Percentiles rank a stretch among this genome's conserved stretches.
Conservation (phyloP, 345 rosid species). For the Lepidium sativum region DNA sequence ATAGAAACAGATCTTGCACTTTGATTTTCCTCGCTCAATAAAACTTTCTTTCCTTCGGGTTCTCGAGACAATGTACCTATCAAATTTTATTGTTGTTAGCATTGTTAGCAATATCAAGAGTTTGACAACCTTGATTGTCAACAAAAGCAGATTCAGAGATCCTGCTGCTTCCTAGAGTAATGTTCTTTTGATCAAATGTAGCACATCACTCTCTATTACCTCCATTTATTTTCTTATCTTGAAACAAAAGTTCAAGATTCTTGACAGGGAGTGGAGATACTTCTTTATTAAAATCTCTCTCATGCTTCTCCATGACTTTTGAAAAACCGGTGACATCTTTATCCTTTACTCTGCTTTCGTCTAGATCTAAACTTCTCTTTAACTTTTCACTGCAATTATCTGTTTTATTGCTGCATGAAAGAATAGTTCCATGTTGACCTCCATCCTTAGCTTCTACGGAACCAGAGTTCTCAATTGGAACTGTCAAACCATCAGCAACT, state of each 20-base stretch:
- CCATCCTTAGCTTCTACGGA: conserved; percentile 23
- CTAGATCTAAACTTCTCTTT: conserved; percentile 34
- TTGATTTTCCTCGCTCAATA: conserved; percentile 26
- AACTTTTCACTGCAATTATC: conserved; percentile 28
- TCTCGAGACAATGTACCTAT: conserved; percentile 23
- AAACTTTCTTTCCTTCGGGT: conserved; percentile 22
- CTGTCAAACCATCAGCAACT: conserved; percentile 75
- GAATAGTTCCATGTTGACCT: conserved; percentile 16
- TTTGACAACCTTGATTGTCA: conserved; percentile 17
- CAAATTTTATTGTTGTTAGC: conserved; percentile 26
- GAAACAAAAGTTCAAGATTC: conserved; percentile 66
- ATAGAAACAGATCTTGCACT: conserved; percentile 28
- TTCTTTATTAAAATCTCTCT: conserved; percentile 32
- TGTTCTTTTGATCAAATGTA: conserved; percentile 19
- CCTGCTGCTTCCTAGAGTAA: conserved; percentile 18
- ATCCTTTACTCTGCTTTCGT: conserved; percentile 32
- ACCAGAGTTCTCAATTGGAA: conserved; percentile 29
- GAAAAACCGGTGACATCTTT: conserved; percentile 29
- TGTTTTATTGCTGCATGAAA: conserved; percentile 20
- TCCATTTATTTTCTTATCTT: conserved; percentile 45
- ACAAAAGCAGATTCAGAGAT: conserved; percentile 31
- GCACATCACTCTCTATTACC: conserved; percentile 14
- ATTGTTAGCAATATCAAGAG: conserved; percentile 17
- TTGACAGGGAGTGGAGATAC: conserved; percentile 70
- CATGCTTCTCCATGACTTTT: conserved; percentile 32